These are phyloP conservation scores for Saprolegnia parasitica DNA, from an alignment of 352 stramenopile genomes.

Conservation along the genomic window DNA sequence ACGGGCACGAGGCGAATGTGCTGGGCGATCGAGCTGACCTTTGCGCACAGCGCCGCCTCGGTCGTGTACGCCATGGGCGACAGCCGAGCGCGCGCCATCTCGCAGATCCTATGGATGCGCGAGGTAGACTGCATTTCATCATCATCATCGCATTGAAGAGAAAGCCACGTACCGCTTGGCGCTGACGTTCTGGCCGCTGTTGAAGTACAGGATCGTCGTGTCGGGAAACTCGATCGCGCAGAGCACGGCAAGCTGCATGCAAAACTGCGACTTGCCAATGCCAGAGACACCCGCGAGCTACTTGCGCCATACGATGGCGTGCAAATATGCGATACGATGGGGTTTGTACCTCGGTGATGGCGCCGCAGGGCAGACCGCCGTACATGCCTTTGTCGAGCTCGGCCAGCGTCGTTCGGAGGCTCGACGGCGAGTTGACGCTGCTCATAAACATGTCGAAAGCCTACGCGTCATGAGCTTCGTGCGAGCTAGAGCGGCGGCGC, in stretches of 20 bases:
- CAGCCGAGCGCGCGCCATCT: background rate
- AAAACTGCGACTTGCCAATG: conserved; percentile 71
- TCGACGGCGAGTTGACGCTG: conserved; percentile 56
- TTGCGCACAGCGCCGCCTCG: background rate
- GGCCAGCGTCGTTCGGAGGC: conserved; percentile 58
- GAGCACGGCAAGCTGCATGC: conserved; percentile 66
- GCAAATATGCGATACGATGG: too few species aligned
- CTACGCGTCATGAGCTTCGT: conserved; percentile 32
- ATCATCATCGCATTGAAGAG: background rate
- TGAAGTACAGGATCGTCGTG: conserved; percentile 56
- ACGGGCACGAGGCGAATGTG: conserved; percentile 7
- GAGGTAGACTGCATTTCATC: too few species aligned
- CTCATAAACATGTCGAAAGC: conserved; percentile 77
- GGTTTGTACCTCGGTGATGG: conserved; percentile 48
- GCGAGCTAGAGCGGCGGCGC: too few species aligned
- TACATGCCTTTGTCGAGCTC: conserved; percentile 56
- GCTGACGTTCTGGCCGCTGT: conserved; percentile 69
- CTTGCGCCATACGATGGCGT: background rate
- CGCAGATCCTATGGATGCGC: background rate
- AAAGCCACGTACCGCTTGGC: conserved; percentile 44
- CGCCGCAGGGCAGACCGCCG: conserved; percentile 50
- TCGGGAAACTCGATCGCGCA: conserved; percentile 63
- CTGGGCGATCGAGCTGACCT: background rate
- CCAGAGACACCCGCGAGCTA: conserved; percentile 65
- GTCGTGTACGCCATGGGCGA: background rate